phyloP scores from a whole-genome alignment of 805 yeast genomes.

The Cyberlindnera mycetangii region DNA sequence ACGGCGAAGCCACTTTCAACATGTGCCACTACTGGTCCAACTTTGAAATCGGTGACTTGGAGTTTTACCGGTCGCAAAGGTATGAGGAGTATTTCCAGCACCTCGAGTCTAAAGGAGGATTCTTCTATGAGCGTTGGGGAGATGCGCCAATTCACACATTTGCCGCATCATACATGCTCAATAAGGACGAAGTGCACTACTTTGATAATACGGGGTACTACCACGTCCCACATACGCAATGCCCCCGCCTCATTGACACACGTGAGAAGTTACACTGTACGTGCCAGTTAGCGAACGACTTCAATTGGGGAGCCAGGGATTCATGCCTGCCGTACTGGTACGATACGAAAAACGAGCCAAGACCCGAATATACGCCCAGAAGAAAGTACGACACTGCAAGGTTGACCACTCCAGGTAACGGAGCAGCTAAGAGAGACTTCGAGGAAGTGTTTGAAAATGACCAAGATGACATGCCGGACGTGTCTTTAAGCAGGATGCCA shows the following conservation, averaged over 20 bases:
- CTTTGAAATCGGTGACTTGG: conserved; percentile 71
- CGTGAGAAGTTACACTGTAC: conserved; percentile 47
- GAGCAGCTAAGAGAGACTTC: not conserved
- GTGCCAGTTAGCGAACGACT: conserved; percentile 39
- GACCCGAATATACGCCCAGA: conserved; percentile 22
- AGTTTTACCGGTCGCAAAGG: conserved; percentile 56
- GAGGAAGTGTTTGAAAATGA: not conserved
- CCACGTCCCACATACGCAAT: conserved; percentile 58
- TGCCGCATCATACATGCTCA: conserved; percentile 61
- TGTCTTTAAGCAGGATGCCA: not conserved
- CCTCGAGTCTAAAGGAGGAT: conserved; percentile 70
- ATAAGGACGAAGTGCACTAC: conserved; percentile 58
- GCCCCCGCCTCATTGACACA: conserved; percentile 47
- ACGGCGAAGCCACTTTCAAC: conserved; percentile 63
- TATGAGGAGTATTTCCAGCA: conserved; percentile 59
- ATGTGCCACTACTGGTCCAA: conserved; percentile 83
- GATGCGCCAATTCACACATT: conserved; percentile 90
- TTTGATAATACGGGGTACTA: conserved; percentile 75
- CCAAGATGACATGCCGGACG: not conserved
- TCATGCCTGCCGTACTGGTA: conserved; percentile 26
- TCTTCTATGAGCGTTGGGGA: conserved; percentile 89
- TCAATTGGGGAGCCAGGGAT: conserved; percentile 27
- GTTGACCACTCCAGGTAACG: not conserved
- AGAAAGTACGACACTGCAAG: conserved; percentile 8
- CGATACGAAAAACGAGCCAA: conserved; percentile 16